A percentile compares a stretch with the other conserved stretches of the same genome.
These are phyloP conservation scores for Fusarium nematophilum DNA, from an alignment of 2,329 filamentous ascomycete species.

Conservation along the genomic window DNA sequence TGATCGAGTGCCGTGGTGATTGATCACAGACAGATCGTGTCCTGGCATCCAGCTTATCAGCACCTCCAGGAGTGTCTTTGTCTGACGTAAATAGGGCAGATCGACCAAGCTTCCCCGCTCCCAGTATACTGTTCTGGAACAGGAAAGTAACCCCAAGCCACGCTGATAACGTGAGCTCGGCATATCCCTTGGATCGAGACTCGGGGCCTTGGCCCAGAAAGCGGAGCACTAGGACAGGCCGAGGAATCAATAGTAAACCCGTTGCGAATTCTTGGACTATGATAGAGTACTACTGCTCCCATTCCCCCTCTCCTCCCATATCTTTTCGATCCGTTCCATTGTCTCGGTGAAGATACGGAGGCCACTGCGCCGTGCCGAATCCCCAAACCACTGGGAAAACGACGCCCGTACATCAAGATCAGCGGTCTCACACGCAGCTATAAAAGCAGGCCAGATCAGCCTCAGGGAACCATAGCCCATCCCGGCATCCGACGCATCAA, in stretches of 20 bases:
- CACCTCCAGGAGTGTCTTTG: too few species aligned
- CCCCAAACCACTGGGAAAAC: constrained; percentile 23
- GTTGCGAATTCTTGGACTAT: background rate
- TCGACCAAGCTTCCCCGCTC: background rate
- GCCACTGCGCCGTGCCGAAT: constrained; percentile 10
- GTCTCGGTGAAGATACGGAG: constrained; percentile 28
- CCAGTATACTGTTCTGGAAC: background rate
- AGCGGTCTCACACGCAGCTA: constrained; percentile 24
- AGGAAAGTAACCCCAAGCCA: constrained; percentile 11
- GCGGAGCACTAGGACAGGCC: too few species aligned
- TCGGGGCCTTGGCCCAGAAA: background rate
- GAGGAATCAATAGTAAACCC: background rate
- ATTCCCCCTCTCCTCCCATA: constrained; percentile 14
- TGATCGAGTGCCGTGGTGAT: background rate
- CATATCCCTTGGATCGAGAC: background rate
- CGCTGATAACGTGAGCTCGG: background rate
- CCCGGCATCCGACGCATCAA: constrained; percentile 18
- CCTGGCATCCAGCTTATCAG: background rate
- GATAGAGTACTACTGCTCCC: background rate
- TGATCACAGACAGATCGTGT: background rate
- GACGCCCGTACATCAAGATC: constrained; percentile 1
- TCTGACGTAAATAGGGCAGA: background rate
- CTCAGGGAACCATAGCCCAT: constrained; percentile 29
- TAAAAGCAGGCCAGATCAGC: constrained; percentile 31
- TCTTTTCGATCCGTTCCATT: constrained; percentile 8